phyloP scores from a whole-genome alignment of 2,329 filamentous ascomycete genomes.

The Paecilomyces niveus region DNA sequence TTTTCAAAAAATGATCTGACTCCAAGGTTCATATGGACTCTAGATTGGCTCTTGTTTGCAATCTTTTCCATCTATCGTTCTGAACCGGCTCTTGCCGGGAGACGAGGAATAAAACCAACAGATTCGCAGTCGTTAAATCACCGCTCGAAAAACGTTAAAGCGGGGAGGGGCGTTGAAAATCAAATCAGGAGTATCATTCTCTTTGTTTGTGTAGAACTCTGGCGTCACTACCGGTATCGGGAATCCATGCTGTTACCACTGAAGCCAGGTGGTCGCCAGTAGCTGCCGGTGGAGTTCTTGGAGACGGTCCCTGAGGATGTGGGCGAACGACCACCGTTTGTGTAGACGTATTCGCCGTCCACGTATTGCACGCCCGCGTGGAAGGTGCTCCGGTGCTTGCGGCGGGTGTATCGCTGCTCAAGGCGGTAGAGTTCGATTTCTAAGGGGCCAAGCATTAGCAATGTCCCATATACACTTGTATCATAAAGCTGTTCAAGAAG shows the following conservation, averaged over 20 bases:
- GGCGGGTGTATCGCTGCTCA: conserved; percentile 88
- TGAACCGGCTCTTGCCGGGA: neutral
- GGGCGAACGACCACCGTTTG: conserved; percentile 20
- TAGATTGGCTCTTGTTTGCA: neutral
- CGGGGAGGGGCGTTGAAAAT: neutral
- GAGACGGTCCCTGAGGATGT: conserved; percentile 30
- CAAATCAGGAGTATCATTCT: neutral
- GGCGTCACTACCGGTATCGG: conserved; percentile 17
- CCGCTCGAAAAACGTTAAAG: neutral
- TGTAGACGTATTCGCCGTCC: conserved; percentile 90
- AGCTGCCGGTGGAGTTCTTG: conserved; percentile 30
- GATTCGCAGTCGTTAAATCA: neutral
- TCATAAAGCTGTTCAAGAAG: neutral
- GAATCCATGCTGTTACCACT: conserved; percentile 17
- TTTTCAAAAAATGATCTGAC: neutral
- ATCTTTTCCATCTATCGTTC: neutral
- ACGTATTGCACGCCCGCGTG: conserved; percentile 85
- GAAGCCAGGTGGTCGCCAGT: conserved; percentile 25
- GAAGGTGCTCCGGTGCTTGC: conserved; percentile 84
- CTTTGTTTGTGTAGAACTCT: neutral
- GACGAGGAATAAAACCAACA: neutral
- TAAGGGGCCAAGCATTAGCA: conserved; percentile 29
- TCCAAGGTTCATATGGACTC: neutral
- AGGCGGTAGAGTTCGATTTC: conserved; percentile 83
- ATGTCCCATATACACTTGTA: neutral